Evolutionary conservation across 1,284 basidiomycete genomes (phyloP).

Genomic region (Sanghuangporus baumii): DNA sequence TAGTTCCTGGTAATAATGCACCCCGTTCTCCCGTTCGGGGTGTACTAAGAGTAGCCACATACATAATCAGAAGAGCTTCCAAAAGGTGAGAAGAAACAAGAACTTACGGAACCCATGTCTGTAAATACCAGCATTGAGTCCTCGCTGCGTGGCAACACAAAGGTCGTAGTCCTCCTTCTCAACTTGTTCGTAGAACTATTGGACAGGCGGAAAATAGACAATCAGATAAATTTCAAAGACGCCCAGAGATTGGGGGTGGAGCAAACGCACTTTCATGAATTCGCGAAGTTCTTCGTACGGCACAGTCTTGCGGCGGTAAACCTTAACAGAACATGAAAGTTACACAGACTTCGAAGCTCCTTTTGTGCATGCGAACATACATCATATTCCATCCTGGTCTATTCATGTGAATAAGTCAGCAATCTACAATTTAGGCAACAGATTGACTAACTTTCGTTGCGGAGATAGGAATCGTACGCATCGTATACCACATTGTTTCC

Average conservation of each 20-base stretch:
- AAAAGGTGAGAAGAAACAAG: not conserved
- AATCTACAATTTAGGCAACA: not conserved
- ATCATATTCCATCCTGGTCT: slow-evolving; percentile 26
- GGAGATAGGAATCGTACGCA: slow-evolving; percentile 21
- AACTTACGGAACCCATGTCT: slow-evolving; percentile 19
- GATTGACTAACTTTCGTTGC: slow-evolving; percentile 17
- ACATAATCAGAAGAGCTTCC: not conserved
- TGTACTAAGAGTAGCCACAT: slow-evolving; percentile 16
- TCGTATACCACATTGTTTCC: slow-evolving; percentile 24
- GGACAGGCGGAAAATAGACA: not conserved
- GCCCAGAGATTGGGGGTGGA: not conserved
- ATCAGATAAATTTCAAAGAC: not conserved
- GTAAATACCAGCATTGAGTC: slow-evolving; percentile 25
- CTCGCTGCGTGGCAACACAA: slow-evolving; percentile 22
- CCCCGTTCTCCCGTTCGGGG: slow-evolving; percentile 23
- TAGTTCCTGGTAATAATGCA: slow-evolving; percentile 23
- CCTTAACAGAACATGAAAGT: not conserved
- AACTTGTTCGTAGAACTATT: slow-evolving; percentile 21
- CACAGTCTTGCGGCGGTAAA: slow-evolving; percentile 22
- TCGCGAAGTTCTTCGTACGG: slow-evolving; percentile 21
- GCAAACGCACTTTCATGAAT: slow-evolving; percentile 19
- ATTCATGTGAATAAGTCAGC: not conserved
- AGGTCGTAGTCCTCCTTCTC: slow-evolving; percentile 24
- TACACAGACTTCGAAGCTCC: not conserved
- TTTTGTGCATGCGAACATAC: not conserved